These are phyloP conservation scores for Roridomyces roridus DNA, from an alignment of 768 basidiomycete species.

Conservation along the genomic window DNA sequence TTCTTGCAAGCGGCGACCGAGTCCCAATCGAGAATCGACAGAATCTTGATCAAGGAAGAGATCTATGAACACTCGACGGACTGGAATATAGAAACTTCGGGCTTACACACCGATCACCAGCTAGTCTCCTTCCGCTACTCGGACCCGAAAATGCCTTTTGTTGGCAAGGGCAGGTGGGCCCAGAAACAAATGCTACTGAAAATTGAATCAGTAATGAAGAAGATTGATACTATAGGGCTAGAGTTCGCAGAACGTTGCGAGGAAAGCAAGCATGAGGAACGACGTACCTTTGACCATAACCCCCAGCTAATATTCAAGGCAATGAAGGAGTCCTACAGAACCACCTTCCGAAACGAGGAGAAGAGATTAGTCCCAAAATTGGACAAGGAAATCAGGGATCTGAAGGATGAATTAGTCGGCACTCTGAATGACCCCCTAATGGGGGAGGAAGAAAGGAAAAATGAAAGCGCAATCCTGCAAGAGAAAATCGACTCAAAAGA, in stretches of 20 bases:
- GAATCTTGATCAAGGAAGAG: neutral
- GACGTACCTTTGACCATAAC: neutral
- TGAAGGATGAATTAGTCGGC: neutral
- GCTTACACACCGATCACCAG: conserved; percentile 5
- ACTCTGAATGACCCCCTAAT: neutral
- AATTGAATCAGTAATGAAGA: neutral
- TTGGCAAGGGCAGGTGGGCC: neutral
- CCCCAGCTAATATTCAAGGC: conserved; percentile 11
- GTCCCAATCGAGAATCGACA: conserved; percentile 9
- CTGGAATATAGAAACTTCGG: neutral
- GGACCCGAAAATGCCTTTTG: conserved; percentile 3
- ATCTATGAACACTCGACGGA: neutral
- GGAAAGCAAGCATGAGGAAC: neutral
- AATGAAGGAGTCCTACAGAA: conserved; percentile 21
- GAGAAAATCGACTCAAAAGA: conserved; percentile 7
- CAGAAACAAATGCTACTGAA: neutral
- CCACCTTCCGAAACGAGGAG: neutral
- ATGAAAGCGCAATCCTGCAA: neutral
- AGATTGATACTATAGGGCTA: neutral
- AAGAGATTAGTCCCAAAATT: neutral
- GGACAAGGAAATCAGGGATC: neutral
- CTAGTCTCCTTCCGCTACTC: conserved; percentile 1
- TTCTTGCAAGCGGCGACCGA: neutral
- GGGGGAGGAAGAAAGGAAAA: neutral
- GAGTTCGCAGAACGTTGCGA: too few relatives aligned